Evolutionary conservation across 495 filamentous ascomycete genomes (phyloP), one percentile per base, ranked within the genome.

Genomic region (Penicillium ucsense): DNA sequence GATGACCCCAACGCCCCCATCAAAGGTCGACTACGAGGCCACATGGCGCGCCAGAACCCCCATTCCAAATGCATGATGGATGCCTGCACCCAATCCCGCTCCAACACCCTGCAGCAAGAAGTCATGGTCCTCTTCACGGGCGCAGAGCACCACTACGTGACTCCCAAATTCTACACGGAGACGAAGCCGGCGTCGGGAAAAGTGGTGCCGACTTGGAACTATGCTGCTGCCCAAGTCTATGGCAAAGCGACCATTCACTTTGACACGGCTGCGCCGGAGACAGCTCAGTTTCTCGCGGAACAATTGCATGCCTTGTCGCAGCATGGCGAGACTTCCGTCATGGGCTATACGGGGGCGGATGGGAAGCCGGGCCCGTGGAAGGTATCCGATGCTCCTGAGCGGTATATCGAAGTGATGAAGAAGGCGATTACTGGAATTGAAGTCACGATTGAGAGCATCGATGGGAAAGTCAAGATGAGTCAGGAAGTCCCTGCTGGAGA

Each of bases 191-290:
- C 32, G 3, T 74, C 71, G 0, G 76, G 66, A 11, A 81, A 81
- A 48, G 76, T 79, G 4, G 75, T 79, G 6, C 75, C 75, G 10
- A 81, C 77, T 0, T 80, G 77, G 77, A 74, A 79, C 54, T 79
- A 79, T 50, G 55, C 72, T 4, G 75, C 76, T 2, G 75, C 66
- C 2, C 73, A 79, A 43, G 70, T 60, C 2, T 79, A 79, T 47
- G 75, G 76, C 31, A 67, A 55, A 5, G 63, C 63, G 2, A 72
- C 47, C 2, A 58, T 81, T 20, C 73, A 64, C 52, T 67, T 56
- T 46, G 67, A 78, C 48, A 48, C 67, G 4, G 53, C 56, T 7
- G 44, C 61, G 3, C 38, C 50, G 12, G 61, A 66, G 43, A 71
- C 72, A 12, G 48, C 54, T 5, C 10, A 46, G 0, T 78, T 71